Evolutionary conservation across 139 green algal species (phyloP), one percentile per base, ranked within the genome.

Genomic region (Closterium sp.): DNA sequence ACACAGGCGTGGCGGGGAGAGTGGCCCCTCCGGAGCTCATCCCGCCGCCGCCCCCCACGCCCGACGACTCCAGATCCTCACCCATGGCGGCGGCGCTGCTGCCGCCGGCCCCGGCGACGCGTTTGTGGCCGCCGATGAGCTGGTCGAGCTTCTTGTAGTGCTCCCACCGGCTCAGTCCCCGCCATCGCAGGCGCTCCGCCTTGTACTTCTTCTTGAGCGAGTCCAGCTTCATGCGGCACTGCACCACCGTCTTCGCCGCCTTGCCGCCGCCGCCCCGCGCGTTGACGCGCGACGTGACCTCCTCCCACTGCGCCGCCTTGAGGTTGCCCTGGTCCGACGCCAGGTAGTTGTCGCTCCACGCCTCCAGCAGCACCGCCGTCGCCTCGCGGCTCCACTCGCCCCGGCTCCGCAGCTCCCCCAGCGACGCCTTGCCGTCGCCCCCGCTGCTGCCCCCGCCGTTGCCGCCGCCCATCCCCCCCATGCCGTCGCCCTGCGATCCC

Each of bases 131-230:
- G 83, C 83, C 83, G 30, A 86, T 86, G 83, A 86, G 83, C 83
- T 86, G 30, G 25, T 86, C 83, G 19, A 86, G 83, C 7, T 33
- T 32, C 30, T 86, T 32, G 83, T 86, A 86, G 83, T 86, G 83
- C 83, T 86, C 83, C 83, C 83, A 86, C 7, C 30, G 83, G n/a
- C 83, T 86, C 2, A 34, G n/a, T 23, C 83, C 83, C 19, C 30
- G 83, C 83, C 83, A 86, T 33, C 83, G n/a, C 83, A 86, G 30
- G 30, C 83, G 83, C n/a, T 86, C 83, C 30, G 83, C 83, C 83
- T 86, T 86, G 83, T 86, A 86, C 83, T 86, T 86, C n/a, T 86
- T 86, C 83, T 86, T 86, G 7, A 86, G 83, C n/a, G 30, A 34
- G 6, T 86, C 83, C 83, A 86, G 83, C 83, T 86, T 86, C 83